Base-by-base conservation (phyloP, 805 yeast genomes). In the Sugiyamaella marilandica region DNA sequence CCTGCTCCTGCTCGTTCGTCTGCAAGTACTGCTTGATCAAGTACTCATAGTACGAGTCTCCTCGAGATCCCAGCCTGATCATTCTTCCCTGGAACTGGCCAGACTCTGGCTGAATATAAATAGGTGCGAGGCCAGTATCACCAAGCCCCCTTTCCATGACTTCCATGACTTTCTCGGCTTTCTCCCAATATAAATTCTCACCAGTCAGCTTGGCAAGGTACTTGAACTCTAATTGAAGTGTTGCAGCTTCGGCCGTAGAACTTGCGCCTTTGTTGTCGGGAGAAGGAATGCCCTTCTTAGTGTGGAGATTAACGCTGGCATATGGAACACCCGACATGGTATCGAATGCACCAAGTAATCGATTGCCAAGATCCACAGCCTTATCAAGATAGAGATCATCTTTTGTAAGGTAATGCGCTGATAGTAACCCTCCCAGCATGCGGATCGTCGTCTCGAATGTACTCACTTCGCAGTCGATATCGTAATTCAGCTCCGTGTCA, bases 391-490 rank as follows among this genome's bases (percentile, higher is more conserved):
- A 88, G 51, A 86, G 54, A 45, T 82, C 86, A 60, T 86, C 91
- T 11, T 76, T 71, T 1, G 91, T 77, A 29, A 88, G 69, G 58
- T 87, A 83, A 63, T 80, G 81, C 0, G 96, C 95, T 2, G 96
- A 84, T 47, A 91, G 70, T n/a, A 91, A 73, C 0, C 97, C 97
- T 43, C 97, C 97, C 24, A 91, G 72, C 95, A 91, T 88, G 65
- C 97, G 77, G 58, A 88, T 90, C 5, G 97, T 88, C n/a, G 97
- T 89, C 66, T 90, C 97, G 69, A 91, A 91, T 5, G 89, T 83
- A 64, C 85, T 89, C 41, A 88, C 94, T 34, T 78, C 78, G 55
- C 83, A 80, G 65, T 88, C 86, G 59, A 87, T 80, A 60, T 82
- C 80, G 65, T 87, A 90, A 50, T 74, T 75, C 58, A 91, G 73